Percentiles rank a stretch among this genome's conserved stretches.
Conservation (phyloP, 345 rosid genomes). For the Psidium guajava region DNA sequence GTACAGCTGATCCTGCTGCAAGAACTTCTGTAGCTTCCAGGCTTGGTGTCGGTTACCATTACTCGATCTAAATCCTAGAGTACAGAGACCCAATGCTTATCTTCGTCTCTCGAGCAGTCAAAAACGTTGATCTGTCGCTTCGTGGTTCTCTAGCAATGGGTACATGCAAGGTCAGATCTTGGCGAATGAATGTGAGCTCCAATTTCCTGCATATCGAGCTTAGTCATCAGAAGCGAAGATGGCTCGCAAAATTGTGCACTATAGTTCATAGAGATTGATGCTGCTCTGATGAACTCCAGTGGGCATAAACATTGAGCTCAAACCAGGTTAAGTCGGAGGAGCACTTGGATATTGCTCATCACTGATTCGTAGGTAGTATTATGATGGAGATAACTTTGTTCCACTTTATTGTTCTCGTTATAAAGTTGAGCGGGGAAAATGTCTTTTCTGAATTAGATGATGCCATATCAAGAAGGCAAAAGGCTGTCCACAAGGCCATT, state of each 20-base stretch:
- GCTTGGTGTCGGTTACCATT: neutral
- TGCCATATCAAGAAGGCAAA: neutral
- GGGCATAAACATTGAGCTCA: neutral
- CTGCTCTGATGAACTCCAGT: neutral
- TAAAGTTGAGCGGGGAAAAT: neutral
- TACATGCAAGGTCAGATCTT: neutral
- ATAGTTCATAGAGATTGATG: neutral
- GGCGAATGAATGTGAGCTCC: neutral
- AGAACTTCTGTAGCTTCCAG: neutral
- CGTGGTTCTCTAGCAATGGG: neutral
- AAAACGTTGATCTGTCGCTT: neutral
- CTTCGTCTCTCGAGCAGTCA: neutral
- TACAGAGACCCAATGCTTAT: neutral
- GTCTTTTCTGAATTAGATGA: neutral
- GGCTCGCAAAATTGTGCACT: neutral
- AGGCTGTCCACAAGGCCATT: neutral
- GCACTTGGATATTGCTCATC: neutral
- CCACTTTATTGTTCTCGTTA: neutral
- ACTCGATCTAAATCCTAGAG: neutral
- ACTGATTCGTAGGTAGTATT: neutral
- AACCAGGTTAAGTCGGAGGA: neutral
- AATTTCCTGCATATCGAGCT: neutral
- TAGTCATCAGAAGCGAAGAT: neutral
- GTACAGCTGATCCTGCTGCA: neutral
- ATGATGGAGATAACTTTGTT: neutral